Conservation (phyloP, 2,329 filamentous ascomycete genomes). For the Penicillium sumatraense region DNA sequence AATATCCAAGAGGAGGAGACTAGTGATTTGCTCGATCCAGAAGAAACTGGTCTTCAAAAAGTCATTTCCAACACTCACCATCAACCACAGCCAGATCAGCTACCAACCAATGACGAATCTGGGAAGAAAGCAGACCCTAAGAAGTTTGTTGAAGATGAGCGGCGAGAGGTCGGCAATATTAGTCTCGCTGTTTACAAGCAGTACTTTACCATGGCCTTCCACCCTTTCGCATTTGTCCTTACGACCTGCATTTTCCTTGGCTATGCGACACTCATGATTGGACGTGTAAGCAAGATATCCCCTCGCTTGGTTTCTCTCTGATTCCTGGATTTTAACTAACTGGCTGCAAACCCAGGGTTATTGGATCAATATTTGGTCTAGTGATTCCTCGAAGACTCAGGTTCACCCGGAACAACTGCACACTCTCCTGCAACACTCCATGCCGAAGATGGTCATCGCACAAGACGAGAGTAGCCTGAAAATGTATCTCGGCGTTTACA, state of each 20-base stretch:
- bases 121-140: conserved; percentile 49
- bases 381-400: conserved; percentile 32
- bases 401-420: conserved; percentile 19
- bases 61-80: conserved; percentile 26
- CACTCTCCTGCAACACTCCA: conserved; percentile 21
- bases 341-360: conserved; percentile 39
- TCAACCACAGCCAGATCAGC: conserved; percentile 3
- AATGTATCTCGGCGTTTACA: conserved; percentile 72
- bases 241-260: conserved; percentile 60
- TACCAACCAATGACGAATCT: conserved; percentile 21
- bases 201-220: conserved; percentile 71
- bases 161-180: conserved; percentile 71
- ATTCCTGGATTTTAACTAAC: background rate
- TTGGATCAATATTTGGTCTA: conserved; percentile 55
- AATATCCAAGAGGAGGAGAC: conserved; percentile 11
- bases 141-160: conserved; percentile 78
- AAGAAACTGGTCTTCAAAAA: conserved; percentile 27
- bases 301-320: background rate
- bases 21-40: conserved; percentile 11
- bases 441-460: background rate
- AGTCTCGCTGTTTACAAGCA: conserved; percentile 68
- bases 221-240: conserved; percentile 63
- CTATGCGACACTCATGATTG: conserved; percentile 61
- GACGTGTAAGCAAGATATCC: conserved; percentile 42
- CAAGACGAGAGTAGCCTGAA: conserved; percentile 38